Evolutionary conservation across 257 asterid species (phyloP), one percentile per base, ranked within the genome.

Genomic region (Ocimum tenuiflorum): DNA sequence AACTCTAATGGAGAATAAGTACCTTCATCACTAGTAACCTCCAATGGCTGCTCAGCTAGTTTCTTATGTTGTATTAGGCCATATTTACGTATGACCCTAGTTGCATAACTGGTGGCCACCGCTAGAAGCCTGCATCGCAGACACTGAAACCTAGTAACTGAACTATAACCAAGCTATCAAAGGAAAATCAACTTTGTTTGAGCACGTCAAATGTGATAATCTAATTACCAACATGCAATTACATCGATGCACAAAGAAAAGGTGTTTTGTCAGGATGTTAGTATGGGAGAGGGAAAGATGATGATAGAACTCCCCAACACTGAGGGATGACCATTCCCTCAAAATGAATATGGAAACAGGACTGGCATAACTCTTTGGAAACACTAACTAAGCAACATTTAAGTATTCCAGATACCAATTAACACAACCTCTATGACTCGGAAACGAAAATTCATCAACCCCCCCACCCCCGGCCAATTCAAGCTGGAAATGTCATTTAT

Each of bases 91-190:
- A 89, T 77, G 73, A 80, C 86, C 79, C 76, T 78, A 75, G 86
- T 91, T 54, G 90, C 94, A 77, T 89, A 87, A 66, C 81, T 48
- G 39, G 96, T 83, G 72, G 90, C 96, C 72, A 89, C 73, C 53
- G 90, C 83, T 70, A 92, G 99, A 76, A 92, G 95, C 91, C 99
- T 92, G 94, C 63, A 78, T 78, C 73, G 85, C 75, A 77, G 65
- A 59, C 49, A 62, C 69, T 31, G 57, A 57, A 55, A 51, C 51
- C 51, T 27, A 29, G 63, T 56, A 51, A 72, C 13, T 67, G 57
- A 43, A 39, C 58, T 49, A 70, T 55, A 63, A 71, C 65, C 72
- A 61, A 42, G 41, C 45, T 60, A 65, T 29, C 54, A 39, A 59
- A 59, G 12, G 43, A 69, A 54, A 29, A 47, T 11, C 23, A 75